Percentiles rank a stretch among this genome's conserved stretches.
Evolutionary conservation across 202 grass and related monocot species (phyloP).

Genomic region (Thinopyrum obtusiflorum): DNA sequence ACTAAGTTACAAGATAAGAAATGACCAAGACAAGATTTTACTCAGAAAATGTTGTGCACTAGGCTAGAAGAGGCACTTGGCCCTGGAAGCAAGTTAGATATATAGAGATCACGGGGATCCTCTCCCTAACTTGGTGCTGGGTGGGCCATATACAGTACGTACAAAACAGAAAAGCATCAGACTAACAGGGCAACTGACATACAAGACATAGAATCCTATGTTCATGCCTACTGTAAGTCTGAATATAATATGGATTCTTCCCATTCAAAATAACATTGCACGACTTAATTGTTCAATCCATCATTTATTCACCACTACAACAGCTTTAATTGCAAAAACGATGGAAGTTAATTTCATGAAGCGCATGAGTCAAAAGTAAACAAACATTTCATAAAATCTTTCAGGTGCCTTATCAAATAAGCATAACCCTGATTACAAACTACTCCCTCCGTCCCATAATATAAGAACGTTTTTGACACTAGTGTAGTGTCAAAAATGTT

Average conservation of each 20-base stretch:
- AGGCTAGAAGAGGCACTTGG: neutral
- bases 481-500: too few relatives aligned
- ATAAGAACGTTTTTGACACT: too few relatives aligned
- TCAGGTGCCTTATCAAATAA: constrained; percentile 6
- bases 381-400: constrained; percentile 1
- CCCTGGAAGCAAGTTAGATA: neutral
- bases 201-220: neutral
- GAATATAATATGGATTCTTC: constrained; percentile 11
- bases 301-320: constrained; percentile 23
- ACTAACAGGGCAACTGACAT: neutral
- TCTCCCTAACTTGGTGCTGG: neutral
- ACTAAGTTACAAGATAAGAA: constrained; percentile 19
- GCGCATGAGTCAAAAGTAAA: neutral
- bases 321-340: neutral
- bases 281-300: constrained; percentile 2
- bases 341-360: neutral
- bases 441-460: too few relatives aligned
- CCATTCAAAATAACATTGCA: constrained; percentile 6
- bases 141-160: neutral
- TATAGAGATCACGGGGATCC: neutral
- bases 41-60: neutral
- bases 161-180: constrained; percentile 1
- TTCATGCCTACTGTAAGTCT: constrained; percentile 7
- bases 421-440: neutral
- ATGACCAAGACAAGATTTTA: constrained; percentile 8